These are phyloP conservation scores for Xylariaceae sp. DNA, from an alignment of 2,329 filamentous ascomycete genomes.

Conservation along the genomic window DNA sequence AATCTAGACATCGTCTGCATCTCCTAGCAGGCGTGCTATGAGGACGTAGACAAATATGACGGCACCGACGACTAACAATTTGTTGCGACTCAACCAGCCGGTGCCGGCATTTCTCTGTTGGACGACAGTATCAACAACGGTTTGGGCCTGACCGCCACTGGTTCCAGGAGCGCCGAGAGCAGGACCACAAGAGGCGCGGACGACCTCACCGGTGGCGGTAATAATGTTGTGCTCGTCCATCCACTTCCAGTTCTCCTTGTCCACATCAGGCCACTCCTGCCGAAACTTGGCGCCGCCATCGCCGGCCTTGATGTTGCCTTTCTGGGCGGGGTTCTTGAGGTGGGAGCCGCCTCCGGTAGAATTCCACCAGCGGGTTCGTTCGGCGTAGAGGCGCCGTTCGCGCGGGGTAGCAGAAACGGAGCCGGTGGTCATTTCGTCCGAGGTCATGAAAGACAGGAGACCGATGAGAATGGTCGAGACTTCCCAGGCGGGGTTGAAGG, in stretches of 20 bases:
- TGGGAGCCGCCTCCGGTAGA: constrained; percentile 82
- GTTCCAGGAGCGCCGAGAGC: constrained; percentile 59
- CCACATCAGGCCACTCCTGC: constrained; percentile 83
- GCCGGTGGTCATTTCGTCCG: constrained; percentile 97
- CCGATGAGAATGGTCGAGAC: constrained; percentile 95
- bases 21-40: constrained; percentile 67
- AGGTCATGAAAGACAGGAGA: constrained; percentile 95
- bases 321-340: constrained; percentile 50
- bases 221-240: constrained; percentile 83
- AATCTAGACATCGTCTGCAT: constrained; percentile 28
- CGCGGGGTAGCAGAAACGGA: constrained; percentile 72
- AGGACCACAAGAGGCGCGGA: constrained; percentile 44
- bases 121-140: constrained; percentile 72
- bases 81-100: constrained; percentile 78
- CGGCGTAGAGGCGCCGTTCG: constrained; percentile 75
- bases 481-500: constrained; percentile 98
- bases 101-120: constrained; percentile 76
- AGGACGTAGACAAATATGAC: constrained; percentile 79
- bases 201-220: constrained; percentile 65
- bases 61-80: constrained; percentile 66
- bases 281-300: constrained; percentile 91
- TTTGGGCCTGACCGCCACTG: constrained; percentile 60
- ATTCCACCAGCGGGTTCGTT: constrained; percentile 91
- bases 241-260: constrained; percentile 88
- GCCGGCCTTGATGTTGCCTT: constrained; percentile 83